Base-by-base conservation (phyloP, 1,139 yeast species). In the Candida sp. region DNA sequence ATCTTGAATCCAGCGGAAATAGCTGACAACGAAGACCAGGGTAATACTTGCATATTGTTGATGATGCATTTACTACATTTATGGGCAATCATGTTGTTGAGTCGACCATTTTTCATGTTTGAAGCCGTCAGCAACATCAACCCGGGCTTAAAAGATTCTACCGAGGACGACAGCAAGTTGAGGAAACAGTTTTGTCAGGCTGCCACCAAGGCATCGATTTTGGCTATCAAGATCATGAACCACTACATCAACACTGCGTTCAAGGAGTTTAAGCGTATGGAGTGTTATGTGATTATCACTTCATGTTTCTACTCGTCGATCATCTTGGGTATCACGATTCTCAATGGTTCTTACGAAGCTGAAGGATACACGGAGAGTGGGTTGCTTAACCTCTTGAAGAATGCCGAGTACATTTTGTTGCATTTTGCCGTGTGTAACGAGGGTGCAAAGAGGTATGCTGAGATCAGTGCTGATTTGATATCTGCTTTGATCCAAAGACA, bases 51-150 rank as follows among this genome's bases (percentile, higher is more conserved):
- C 41, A 58, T 64, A 32, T 56, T 70, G 3, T 59, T 75, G 31
- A 60, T 70, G 22, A 60, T 73, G 4, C 80, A 79, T 60, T 62
- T 77, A 26, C 63, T 70, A 7, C 75, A 77, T 51, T 61, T 79
- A 34, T 69, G 70, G 58, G 75, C 78, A 1, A 70, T 78, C 25
- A 68, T 78, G 55, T 59, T 79, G 28, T 62, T 80, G 23, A 67
- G 80, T 33, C 66, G 82, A 25, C 83, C 84, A 8, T 77, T 79
- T 53, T 75, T 77, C 59, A 70, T 77, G 60, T 73, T 45, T 47
- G 57, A 51, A n/a, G 58, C 61, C 2, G 57, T 57, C 3, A 30
- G 50, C 12, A 44, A 46, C 1, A 41, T 56, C 7, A 55, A 54
- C 35, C 35, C 52, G 3, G 49, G 46, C 11, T 40, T 49, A 30